Conservation (phyloP, 768 basidiomycete genomes). For the Leucocoprinus birnbaumii region DNA sequence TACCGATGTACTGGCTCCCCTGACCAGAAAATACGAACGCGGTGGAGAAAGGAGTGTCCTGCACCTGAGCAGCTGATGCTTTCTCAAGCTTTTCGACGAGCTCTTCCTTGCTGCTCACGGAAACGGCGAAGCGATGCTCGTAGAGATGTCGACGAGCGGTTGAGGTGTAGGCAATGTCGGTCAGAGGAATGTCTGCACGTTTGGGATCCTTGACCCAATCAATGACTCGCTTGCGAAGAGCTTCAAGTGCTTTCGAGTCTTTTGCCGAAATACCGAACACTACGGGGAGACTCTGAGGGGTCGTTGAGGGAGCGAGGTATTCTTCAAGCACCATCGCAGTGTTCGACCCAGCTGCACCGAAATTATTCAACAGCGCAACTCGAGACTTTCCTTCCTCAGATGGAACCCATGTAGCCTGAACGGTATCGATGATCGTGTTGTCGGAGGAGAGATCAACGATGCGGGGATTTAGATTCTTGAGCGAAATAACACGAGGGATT, state of each 20-base stretch:
- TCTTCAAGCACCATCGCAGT: constrained; percentile 62
- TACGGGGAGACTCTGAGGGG: constrained; percentile 19
- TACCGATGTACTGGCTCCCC: constrained; percentile 62
- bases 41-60: constrained; percentile 26
- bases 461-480: constrained; percentile 52
- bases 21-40: constrained; percentile 76
- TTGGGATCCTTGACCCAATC: constrained; percentile 37
- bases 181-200: constrained; percentile 20
- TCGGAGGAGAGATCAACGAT: constrained; percentile 48
- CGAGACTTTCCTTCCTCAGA: constrained; percentile 32
- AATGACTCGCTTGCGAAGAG: constrained; percentile 44
- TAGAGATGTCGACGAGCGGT: constrained; percentile 64
- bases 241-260: constrained; percentile 40
- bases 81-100: constrained; percentile 40
- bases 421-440: constrained; percentile 44
- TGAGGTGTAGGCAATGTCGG: constrained; percentile 60
- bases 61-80: constrained; percentile 27
- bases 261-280: constrained; percentile 66
- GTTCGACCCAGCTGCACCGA: constrained; percentile 75
- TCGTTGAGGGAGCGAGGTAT: neutral
- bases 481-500: constrained; percentile 62
- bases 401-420: constrained; percentile 39
- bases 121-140: constrained; percentile 47
- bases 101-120: constrained; percentile 39
- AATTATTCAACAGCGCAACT: constrained; percentile 67